These are phyloP conservation scores for Phaeophleospora eucalypticola DNA, from an alignment of 2,329 filamentous ascomycete species.

Conservation along the genomic window DNA sequence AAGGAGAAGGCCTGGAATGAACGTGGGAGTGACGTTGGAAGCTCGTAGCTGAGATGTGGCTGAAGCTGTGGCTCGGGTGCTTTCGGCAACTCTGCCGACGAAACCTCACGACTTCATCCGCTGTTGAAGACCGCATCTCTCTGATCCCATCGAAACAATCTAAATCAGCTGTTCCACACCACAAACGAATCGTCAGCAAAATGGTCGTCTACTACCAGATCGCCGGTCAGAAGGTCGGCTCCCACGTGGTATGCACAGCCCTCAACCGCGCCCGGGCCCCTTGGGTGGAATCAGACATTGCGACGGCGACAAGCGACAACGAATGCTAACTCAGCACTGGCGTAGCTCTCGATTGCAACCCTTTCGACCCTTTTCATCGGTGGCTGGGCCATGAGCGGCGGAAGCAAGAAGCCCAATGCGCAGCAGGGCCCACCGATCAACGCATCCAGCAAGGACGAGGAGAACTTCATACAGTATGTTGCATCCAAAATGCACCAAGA, in stretches of 20 bases:
- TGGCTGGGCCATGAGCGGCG: conserved; percentile 43
- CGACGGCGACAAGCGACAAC: too few species aligned
- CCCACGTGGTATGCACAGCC: conserved; percentile 45
- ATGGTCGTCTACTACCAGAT: conserved; percentile 53
- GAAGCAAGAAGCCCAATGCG: conserved; percentile 46
- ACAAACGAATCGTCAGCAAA: conserved; percentile 15
- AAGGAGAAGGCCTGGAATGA: background rate
- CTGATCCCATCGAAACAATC: background rate
- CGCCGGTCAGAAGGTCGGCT: conserved; percentile 51
- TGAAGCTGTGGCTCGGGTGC: conserved; percentile 5
- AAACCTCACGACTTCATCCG: background rate
- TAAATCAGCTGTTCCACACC: conserved; percentile 6
- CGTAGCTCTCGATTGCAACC: conserved; percentile 58
- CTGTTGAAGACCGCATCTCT: background rate
- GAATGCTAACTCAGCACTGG: background rate
- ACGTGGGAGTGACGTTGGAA: background rate
- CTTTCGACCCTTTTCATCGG: conserved; percentile 48
- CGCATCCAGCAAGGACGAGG: conserved; percentile 63
- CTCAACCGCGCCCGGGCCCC: conserved; percentile 3
- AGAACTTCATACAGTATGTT: conserved; percentile 64
- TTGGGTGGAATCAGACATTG: conserved; percentile 3
- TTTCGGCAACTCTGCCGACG: background rate
- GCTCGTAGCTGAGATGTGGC: background rate
- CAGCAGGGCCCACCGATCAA: conserved; percentile 56
- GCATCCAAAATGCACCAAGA: background rate